Evolutionary conservation across 2,329 filamentous ascomycete genomes (phyloP), one percentile per base, ranked within the genome.

Genomic region (Colletotrichum gloeosporioides): DNA sequence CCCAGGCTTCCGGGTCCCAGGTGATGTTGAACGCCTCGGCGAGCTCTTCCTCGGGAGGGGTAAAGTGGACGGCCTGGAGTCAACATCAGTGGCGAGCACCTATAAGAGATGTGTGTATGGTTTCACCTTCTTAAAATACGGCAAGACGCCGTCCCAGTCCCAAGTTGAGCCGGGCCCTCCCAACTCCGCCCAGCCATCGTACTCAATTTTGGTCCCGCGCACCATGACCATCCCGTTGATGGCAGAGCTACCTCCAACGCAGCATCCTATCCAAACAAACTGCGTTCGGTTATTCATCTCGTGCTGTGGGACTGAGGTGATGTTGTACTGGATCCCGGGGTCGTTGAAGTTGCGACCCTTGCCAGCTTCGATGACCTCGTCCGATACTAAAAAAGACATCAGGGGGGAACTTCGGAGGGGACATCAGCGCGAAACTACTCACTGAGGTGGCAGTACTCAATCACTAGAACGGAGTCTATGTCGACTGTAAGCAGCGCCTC

Each of bases 131-230:
- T 83, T 85, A 74, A 89, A 85, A 59, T 88, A 89, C 0, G 85
- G 87, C 1, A 86, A 79, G 8, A 90, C 29, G 25, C 80, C 73
- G 29, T 80, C 71, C 81, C 81, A 83, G 10, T 86, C 80, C 82
- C 86, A 88, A 16, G 81, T 82, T 86, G 86, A 89, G 8, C 85
- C 87, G 1, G 83, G 79, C 34, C 88, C 88, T 0, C 87, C 89
- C 5, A 90, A 77, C 5, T 80, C 80, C 32, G 83, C 83, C 88
- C 88, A 90, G 3, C 82, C 81, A 65, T 88, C 81, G 65, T 88
- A 88, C 57, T 87, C 86, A 1, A 80, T 78, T 18, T 79, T 78
- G 9, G 82, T 81, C 2, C 84, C 83, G 16, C 84, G 81, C 34
- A 83, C 81, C 78, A 83, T 85, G 34, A 85, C 80, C 79, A 86